Evolutionary conservation across 208 protist genomes (phyloP).

Genomic region (Borovskyia barvae): DNA sequence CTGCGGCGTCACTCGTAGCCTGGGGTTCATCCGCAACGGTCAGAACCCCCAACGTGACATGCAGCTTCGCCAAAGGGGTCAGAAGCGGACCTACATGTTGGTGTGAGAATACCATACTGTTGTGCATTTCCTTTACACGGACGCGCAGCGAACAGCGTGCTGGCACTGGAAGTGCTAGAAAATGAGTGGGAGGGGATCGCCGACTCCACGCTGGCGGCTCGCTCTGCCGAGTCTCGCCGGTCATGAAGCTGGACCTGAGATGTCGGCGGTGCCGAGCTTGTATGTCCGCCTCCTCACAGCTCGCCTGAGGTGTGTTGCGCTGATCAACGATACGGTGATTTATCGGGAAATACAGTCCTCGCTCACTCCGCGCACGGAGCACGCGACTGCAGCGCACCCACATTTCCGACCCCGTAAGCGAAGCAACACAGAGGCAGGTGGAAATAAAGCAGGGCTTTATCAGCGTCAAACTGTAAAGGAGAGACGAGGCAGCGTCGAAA

Average conservation of each 20-base stretch:
- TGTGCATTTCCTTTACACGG: conserved; percentile 75
- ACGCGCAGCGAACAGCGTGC: conserved; percentile 39
- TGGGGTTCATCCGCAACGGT: conserved; percentile 20
- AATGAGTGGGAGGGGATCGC: conserved; percentile 67
- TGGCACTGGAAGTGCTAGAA: conserved; percentile 78
- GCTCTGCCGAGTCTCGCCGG: conserved; percentile 78
- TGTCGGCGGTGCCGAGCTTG: conserved; percentile 78
- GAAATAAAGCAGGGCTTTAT: too few relatives aligned
- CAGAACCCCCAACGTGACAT: conserved; percentile 86
- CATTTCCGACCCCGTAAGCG: too few relatives aligned
- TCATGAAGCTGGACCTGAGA: conserved; percentile 74
- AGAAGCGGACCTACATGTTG: conserved; percentile 55
- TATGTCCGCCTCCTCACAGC: conserved; percentile 54
- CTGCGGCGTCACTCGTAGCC: not conserved
- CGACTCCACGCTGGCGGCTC: conserved; percentile 61
- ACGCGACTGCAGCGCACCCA: conserved; percentile 34
- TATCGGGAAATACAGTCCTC: conserved; percentile 88
- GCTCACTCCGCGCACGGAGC: conserved; percentile 39
- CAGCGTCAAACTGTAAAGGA: too few relatives aligned
- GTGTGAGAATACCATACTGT: conserved; percentile 68
- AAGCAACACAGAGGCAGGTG: too few relatives aligned
- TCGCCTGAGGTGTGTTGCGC: conserved; percentile 43
- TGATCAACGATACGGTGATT: conserved; percentile 82
- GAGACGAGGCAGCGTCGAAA: too few relatives aligned
- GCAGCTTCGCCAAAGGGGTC: conserved; percentile 59